Conservation (phyloP, 768 basidiomycete genomes). For the Boletus rex-veris region DNA sequence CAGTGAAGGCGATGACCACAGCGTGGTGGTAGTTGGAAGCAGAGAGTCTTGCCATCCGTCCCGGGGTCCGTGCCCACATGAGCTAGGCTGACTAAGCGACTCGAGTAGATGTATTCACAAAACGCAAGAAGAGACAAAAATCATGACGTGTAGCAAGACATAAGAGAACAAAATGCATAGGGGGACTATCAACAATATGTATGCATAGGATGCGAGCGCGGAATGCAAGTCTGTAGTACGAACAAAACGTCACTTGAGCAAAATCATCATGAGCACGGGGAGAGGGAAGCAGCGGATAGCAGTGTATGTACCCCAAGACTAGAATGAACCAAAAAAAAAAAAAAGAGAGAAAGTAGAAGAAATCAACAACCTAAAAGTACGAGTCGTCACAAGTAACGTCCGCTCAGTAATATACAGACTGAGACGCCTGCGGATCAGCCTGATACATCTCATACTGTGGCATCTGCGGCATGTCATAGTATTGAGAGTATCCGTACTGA, state of each 20-base stretch:
- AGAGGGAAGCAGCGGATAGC: constrained; percentile 14
- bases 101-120: constrained; percentile 12
- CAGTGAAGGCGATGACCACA: constrained; percentile 14
- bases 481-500: constrained; percentile 61
- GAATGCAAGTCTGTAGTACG: constrained; percentile 25
- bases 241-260: constrained; percentile 19
- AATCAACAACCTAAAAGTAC: constrained; percentile 9
- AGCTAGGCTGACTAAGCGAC: constrained; percentile 21
- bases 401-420: constrained; percentile 59
- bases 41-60: constrained; percentile 3
- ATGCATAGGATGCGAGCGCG: constrained; percentile 14
- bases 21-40: constrained; percentile 22
- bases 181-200: constrained; percentile 17
- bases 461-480: constrained; percentile 64
- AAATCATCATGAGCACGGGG: constrained; percentile 5
- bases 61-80: constrained; percentile 16
- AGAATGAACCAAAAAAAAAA: constrained; percentile 20
- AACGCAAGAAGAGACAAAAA: constrained; percentile 12
- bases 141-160: constrained; percentile 14
- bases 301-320: constrained; percentile 17
- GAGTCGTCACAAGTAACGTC: constrained; percentile 7
- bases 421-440: constrained; percentile 46
- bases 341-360: not conserved
- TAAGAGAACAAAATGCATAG: constrained; percentile 20
- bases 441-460: constrained; percentile 69